Evolutionary conservation across 345 rosid species (phyloP).

Genomic region (Linum trigynum): DNA sequence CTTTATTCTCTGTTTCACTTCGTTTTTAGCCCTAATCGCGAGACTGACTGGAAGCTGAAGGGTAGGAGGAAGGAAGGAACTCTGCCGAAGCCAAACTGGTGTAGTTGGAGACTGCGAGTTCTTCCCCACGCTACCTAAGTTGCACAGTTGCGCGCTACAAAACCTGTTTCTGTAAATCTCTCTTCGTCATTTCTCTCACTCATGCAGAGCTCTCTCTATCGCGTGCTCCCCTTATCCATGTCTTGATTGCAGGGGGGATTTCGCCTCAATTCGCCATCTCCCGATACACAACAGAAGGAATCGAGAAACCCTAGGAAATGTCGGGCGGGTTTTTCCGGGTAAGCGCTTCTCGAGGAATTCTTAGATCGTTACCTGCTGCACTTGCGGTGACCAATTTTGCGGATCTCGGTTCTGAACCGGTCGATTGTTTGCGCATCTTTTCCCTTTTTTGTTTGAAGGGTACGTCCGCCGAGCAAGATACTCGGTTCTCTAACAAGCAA

Average conservation of each 20-base stretch:
- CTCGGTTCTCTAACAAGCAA: constrained; percentile 98
- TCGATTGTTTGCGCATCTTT: background rate
- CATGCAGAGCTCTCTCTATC: too few relatives aligned
- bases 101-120: too few relatives aligned
- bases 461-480: constrained; percentile 95
- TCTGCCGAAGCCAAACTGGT: too few relatives aligned
- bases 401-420: constrained; percentile 4
- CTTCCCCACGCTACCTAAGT: too few relatives aligned
- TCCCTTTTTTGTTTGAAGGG: constrained; percentile 38
- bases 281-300: background rate
- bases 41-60: too few relatives aligned
- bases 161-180: too few relatives aligned
- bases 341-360: background rate
- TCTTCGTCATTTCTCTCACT: too few relatives aligned
- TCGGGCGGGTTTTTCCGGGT: constrained; percentile 28
- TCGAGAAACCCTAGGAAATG: constrained; percentile 15
- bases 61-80: too few relatives aligned
- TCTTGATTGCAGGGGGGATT: background rate
- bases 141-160: too few relatives aligned
- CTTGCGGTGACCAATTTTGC: background rate
- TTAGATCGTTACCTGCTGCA: background rate
- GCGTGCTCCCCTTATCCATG: background rate
- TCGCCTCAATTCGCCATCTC: background rate
- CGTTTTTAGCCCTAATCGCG: too few relatives aligned
- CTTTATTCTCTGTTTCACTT: too few relatives aligned